Percentiles rank a stretch among this genome's conserved stretches.
These are phyloP conservation scores for Pseudonitzschia multiseries DNA, from an alignment of 108 stramenopile species.

Conservation along the genomic window DNA sequence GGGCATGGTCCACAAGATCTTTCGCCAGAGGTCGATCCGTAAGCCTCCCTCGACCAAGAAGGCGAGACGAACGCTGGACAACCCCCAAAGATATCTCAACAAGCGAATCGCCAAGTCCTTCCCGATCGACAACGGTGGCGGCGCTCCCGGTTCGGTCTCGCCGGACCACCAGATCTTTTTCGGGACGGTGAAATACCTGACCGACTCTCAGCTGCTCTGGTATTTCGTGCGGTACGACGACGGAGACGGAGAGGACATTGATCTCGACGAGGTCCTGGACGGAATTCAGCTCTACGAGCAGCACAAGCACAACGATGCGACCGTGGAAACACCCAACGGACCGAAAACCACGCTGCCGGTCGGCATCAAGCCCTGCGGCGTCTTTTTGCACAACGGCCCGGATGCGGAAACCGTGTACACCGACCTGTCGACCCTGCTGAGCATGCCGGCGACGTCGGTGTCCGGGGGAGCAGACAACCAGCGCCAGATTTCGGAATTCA, in stretches of 20 bases:
- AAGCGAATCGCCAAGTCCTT: conserved; percentile 64
- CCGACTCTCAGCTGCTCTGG: conserved; percentile 13
- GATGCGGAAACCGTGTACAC: neutral
- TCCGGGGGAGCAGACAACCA: neutral
- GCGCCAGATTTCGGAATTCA: conserved; percentile 1
- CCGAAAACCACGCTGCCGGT: neutral
- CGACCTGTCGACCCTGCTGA: neutral
- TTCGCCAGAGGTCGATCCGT: neutral
- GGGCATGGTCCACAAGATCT: conserved; percentile 1
- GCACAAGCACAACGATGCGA: conserved; percentile 7
- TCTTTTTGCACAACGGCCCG: neutral
- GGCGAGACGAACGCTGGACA: neutral
- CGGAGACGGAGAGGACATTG: conserved; percentile 63
- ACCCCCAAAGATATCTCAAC: conserved; percentile 27
- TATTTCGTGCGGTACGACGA: conserved; percentile 69
- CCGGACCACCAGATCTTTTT: conserved; percentile 50
- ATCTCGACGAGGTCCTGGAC: conserved; percentile 26
- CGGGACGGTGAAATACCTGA: conserved; percentile 40
- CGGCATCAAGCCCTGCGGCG: neutral
- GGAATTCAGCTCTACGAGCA: conserved; percentile 9
- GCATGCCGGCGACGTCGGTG: neutral
- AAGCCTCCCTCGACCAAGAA: neutral
- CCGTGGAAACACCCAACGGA: neutral
- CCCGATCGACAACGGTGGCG: conserved; percentile 22
- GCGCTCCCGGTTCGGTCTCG: no score